Evolutionary conservation across 306 rosid genomes (phyloP), one percentile per base, ranked within the genome.

Genomic region (Hippophae gyantsensis): DNA sequence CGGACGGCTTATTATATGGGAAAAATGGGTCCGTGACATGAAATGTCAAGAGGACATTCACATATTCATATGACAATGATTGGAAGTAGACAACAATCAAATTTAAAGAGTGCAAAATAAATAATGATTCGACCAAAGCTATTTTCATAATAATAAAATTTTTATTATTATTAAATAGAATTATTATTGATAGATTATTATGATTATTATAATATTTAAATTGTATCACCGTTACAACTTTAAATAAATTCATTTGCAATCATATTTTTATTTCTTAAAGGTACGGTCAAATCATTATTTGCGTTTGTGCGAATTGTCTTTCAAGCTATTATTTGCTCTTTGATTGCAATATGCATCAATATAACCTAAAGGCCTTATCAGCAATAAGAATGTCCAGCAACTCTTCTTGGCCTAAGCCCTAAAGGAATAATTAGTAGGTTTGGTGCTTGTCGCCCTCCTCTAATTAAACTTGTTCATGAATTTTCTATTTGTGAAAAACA

Each of bases 251-350:
- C 23, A 18, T 18, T 18, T 18, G 23, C 23, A 18, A 18, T 18
- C 23, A 18, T 18, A 18, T 18, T 18, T 18, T 48, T 18, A 48
- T 48, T 48, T 11, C 14, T 2, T 9, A 56, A 18, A 50, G 32
- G 59, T 13, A n/a, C 49, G 18, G 43, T 5, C 14, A 1, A 44
- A 51, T 12, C 44, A 8, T 9, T 4, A 12, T 45, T 44, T 43
- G n/a, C 43, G 50, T 7, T 7, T 43, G 52, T 69, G 51, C 51
- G 18, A 52, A 49, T 44, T 70, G 54, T 58, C 75, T 63, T 63
- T 57, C 44, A 70, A 70, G 70, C 70, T 51, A 70, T 63, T 57
- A 44, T 62, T 70, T 54, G 50, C 42, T 38, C 47, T 53, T 43
- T 51, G 56, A 65, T 70, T 57, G 57, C 56, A 69, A 63, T 57